Percentiles rank a stretch among this genome's conserved stretches.
Evolutionary conservation across 2,329 filamentous ascomycete genomes (phyloP).

Genomic region (Juglanconis sp.): DNA sequence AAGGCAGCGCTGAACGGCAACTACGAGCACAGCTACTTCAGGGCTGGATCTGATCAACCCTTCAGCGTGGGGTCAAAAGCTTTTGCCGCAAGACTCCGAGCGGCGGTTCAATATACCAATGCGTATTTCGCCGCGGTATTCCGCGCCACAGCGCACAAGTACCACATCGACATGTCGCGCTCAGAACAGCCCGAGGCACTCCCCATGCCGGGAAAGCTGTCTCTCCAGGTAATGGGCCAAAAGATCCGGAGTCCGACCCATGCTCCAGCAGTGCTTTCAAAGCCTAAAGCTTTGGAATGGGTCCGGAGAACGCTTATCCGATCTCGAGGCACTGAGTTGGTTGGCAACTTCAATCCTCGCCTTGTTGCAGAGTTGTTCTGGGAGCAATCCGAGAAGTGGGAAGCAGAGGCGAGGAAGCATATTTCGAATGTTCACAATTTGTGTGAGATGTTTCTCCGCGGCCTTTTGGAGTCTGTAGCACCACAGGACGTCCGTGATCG

Average conservation of each 20-base stretch:
- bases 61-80: neutral
- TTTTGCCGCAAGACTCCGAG: neutral
- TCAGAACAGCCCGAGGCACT: neutral
- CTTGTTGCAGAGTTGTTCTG: conserved; percentile 6
- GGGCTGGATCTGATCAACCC: neutral
- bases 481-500: neutral
- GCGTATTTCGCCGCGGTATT: neutral
- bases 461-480: neutral
- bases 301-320: neutral
- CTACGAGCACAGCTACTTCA: conserved; percentile 2
- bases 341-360: neutral
- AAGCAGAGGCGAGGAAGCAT: neutral
- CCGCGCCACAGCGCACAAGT: neutral
- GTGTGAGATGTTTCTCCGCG: neutral
- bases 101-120: neutral
- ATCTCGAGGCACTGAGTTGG: neutral
- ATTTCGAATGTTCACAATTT: neutral
- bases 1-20: neutral
- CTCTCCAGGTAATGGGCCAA: neutral
- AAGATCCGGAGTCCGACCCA: neutral
- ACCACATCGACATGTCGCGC: neutral
- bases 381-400: conserved; percentile 10
- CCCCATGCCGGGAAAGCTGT: neutral
- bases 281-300: neutral
- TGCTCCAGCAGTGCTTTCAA: neutral